Base-by-base conservation (phyloP, 1,284 basidiomycete species). In the Taiwanofungus camphoratus region DNA sequence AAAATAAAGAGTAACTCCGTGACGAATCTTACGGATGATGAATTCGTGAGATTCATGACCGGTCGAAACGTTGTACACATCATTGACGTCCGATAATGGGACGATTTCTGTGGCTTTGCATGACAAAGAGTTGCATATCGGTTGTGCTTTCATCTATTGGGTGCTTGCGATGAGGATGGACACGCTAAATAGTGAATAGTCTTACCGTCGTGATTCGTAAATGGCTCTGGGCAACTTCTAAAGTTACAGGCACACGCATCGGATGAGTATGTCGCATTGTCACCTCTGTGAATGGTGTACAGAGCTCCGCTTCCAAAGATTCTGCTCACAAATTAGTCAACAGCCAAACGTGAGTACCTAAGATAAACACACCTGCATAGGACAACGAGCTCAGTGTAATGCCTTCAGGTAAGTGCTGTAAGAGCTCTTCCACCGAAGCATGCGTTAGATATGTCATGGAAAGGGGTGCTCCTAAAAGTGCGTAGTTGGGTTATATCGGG, bases 51-150 rank as follows among this genome's bases (percentile, higher is more conserved):
- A 67, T 42, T 91, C 84, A 12, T 79, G 72, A 5, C 83, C 82
- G 3, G 79, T 84, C 2, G 81, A 77, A 13, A 89, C 80, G 42
- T 85, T 86, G 59, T 90, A 87, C 1, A 90, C 77, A 56, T 94
- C 91, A 63, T 87, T 89, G 51, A 94, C 76, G 47, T 92, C 90
- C 3, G 74, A 67, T 43, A 91, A 69, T 1, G 80, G 76, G 41
- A 93, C 82, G 46, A 88, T 79, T 54, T 92, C 91, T 0, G 81
- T 86, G 1, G 86, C 78, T 64, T 81, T 80, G 62, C 82, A 87
- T 3, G 76, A 70, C 34, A 87, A 63, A 0, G 68, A 65, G 3
- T 79, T 76, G 5, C 79, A 82, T 36, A 87, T 77, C 1, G 74
- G 65, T 52, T 76, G 70, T 5, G 82, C 74, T 59, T 81, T 81